Evolutionary conservation across 2,329 filamentous ascomycete species (phyloP).

Genomic region (Penicillium thymicola): DNA sequence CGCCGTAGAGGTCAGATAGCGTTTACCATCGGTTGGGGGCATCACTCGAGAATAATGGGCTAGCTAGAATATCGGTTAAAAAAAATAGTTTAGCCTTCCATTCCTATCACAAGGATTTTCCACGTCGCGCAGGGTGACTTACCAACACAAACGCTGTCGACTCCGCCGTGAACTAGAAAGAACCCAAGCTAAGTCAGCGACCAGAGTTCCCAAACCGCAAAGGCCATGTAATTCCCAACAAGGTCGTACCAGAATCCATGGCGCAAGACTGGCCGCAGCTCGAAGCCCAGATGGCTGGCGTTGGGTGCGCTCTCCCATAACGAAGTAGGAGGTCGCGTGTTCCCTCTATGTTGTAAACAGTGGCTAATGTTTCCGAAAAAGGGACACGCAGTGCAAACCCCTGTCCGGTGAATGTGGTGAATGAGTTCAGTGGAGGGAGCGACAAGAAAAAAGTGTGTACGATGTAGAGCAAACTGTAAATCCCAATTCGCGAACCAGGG

Average conservation of each 20-base stretch:
- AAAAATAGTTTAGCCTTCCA: slow-evolving; percentile 10
- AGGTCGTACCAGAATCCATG: slow-evolving; percentile 41
- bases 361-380: slow-evolving; percentile 12
- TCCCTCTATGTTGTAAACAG: slow-evolving; percentile 9
- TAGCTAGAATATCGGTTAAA: slow-evolving; percentile 52
- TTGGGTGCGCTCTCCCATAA: slow-evolving; percentile 35
- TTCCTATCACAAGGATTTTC: not conserved
- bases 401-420: not conserved
- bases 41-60: slow-evolving; percentile 95
- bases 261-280: slow-evolving; percentile 31
- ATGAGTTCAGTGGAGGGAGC: not conserved
- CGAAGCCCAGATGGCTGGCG: slow-evolving; percentile 34
- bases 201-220: not conserved
- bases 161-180: slow-evolving; percentile 41
- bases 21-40: slow-evolving; percentile 76
- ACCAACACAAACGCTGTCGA: slow-evolving; percentile 46
- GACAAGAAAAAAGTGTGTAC: not conserved
- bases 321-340: slow-evolving; percentile 7
- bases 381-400: not conserved
- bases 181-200: slow-evolving; percentile 10
- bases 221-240: not conserved
- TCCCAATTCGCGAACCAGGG: slow-evolving; percentile 4
- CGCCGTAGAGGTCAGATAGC: slow-evolving; percentile 90
- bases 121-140: slow-evolving; percentile 16
- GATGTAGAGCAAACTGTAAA: not conserved